Evolutionary conservation across 495 filamentous ascomycete species (phyloP).

Genomic region (Talaromyces ruber): DNA sequence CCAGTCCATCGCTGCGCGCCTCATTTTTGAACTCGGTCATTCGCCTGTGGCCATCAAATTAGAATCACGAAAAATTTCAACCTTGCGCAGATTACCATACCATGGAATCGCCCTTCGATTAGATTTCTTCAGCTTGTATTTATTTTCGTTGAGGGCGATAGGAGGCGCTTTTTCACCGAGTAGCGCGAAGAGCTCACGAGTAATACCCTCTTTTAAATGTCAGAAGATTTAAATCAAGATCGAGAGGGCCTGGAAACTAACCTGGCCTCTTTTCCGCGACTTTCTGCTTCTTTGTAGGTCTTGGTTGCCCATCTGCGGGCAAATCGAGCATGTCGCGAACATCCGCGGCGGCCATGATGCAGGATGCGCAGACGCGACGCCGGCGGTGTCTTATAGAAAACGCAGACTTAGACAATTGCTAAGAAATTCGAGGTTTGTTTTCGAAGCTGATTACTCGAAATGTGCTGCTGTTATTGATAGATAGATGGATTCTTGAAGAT

Average conservation of each 20-base stretch:
- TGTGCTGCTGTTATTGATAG: neutral
- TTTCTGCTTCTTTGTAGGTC: constrained; percentile 72
- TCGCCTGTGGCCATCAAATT: constrained; percentile 22
- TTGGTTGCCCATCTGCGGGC: constrained; percentile 52
- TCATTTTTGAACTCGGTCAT: constrained; percentile 51
- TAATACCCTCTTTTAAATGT: constrained; percentile 57
- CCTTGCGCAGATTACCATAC: constrained; percentile 19
- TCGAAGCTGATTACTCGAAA: neutral
- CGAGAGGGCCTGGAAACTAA: constrained; percentile 36
- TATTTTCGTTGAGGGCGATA: constrained; percentile 56
- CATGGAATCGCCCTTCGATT: constrained; percentile 40
- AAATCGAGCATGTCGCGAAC: constrained; percentile 86
- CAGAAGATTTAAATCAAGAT: constrained; percentile 25
- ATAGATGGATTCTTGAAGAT: neutral
- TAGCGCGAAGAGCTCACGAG: constrained; percentile 56
- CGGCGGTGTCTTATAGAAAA: neutral
- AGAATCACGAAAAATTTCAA: neutral
- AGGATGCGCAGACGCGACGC: constrained; percentile 4
- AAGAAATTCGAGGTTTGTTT: neutral
- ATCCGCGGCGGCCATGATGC: constrained; percentile 67
- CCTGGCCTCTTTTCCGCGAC: constrained; percentile 61
- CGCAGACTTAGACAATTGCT: neutral
- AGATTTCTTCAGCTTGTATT: constrained; percentile 40
- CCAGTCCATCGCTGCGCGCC: constrained; percentile 45
- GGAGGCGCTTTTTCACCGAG: constrained; percentile 61